These are phyloP conservation scores for Articulospora tetracladia DNA, from an alignment of 495 filamentous ascomycete species.

Conservation along the genomic window DNA sequence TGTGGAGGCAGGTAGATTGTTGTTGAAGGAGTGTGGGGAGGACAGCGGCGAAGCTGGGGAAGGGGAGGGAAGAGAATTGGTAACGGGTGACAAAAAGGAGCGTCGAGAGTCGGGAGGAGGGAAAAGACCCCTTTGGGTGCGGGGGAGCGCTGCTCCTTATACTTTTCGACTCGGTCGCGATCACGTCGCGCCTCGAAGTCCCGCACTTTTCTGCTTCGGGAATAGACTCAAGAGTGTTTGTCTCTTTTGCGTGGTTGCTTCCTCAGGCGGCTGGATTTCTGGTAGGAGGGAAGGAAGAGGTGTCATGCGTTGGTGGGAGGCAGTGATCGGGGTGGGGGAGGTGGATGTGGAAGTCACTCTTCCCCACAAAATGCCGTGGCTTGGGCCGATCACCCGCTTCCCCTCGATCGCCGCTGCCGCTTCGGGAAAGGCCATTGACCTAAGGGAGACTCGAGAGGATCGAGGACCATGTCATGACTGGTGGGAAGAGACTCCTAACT, in stretches of 20 bases:
- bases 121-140: not conserved
- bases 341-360: not conserved
- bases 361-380: too few species aligned
- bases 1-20: not conserved
- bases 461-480: too few species aligned
- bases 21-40: not conserved
- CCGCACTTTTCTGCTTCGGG: not conserved
- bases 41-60: slow-evolving; percentile 16
- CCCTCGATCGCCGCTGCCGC: too few species aligned
- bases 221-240: not conserved
- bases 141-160: not conserved
- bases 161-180: not conserved
- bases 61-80: not conserved
- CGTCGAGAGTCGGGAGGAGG: not conserved
- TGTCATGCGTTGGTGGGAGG: not conserved
- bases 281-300: not conserved
- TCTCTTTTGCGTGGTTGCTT: not conserved
- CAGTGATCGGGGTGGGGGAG: not conserved
- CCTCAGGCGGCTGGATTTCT: too few species aligned
- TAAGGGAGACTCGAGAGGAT: too few species aligned
- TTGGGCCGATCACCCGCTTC: too few species aligned
- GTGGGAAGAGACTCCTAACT: too few species aligned
- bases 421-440: too few species aligned
- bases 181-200: too few species aligned
- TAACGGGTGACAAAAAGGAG: not conserved